phyloP scores from a whole-genome alignment of 768 basidiomycete species.

The Boletus rubroflammeus region DNA sequence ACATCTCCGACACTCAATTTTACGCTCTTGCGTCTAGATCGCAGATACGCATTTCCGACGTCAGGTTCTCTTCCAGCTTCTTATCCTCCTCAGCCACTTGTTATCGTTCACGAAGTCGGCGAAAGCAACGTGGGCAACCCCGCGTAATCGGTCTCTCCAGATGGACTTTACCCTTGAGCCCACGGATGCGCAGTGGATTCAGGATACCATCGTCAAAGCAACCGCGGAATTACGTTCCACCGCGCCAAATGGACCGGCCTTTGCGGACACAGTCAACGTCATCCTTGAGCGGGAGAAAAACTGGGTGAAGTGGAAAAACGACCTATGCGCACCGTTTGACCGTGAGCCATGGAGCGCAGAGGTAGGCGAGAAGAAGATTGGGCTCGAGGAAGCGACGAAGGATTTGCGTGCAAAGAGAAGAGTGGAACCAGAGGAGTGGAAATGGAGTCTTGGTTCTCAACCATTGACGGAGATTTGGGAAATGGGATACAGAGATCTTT shows the following conservation, averaged over 20 bases:
- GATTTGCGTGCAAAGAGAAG: slow-evolving; percentile 50
- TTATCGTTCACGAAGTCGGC: slow-evolving; percentile 67
- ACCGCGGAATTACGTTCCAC: slow-evolving; percentile 63
- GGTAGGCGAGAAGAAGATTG: slow-evolving; percentile 46
- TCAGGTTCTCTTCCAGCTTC: slow-evolving; percentile 83
- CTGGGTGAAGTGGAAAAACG: slow-evolving; percentile 90
- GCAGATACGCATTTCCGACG: slow-evolving; percentile 92
- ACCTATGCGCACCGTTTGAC: slow-evolving; percentile 75
- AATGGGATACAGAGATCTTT: slow-evolving; percentile 67
- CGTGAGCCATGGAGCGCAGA: slow-evolving; percentile 59
- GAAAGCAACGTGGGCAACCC: slow-evolving; percentile 56
- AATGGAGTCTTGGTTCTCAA: slow-evolving; percentile 62
- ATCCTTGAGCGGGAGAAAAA: slow-evolving; percentile 83
- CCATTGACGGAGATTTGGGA: slow-evolving; percentile 80
- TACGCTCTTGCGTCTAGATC: slow-evolving; percentile 46
- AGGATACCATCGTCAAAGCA: slow-evolving; percentile 59
- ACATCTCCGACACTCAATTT: slow-evolving; percentile 3
- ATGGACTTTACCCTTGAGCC: slow-evolving; percentile 78
- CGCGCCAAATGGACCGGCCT: slow-evolving; percentile 70
- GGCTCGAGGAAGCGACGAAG: slow-evolving; percentile 61
- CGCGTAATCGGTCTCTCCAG: slow-evolving; percentile 74
- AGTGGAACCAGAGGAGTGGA: slow-evolving; percentile 58
- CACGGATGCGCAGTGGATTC: slow-evolving; percentile 70
- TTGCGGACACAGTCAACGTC: slow-evolving; percentile 66
- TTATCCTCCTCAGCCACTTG: slow-evolving; percentile 75